phyloP scores from a whole-genome alignment of 495 filamentous ascomycete species.

The Haplographium delicatum region DNA sequence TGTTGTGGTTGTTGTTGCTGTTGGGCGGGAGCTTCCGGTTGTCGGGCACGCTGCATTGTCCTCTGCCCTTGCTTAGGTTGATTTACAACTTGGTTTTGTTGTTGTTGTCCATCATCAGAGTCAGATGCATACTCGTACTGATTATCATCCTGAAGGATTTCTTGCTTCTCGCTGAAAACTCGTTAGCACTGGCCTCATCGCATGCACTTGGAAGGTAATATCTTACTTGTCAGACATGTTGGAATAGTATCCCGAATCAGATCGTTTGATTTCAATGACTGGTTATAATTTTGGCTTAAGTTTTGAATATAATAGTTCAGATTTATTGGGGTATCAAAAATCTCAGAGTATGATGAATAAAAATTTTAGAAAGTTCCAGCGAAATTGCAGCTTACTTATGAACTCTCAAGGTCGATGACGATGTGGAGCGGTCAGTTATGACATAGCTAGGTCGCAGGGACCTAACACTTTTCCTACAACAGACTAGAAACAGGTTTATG shows the following conservation, averaged over 20 bases:
- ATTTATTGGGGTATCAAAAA: not conserved
- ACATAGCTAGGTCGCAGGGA: not conserved
- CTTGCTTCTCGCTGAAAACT: constrained; percentile 16
- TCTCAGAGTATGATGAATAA: no score
- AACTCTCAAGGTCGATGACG: not conserved
- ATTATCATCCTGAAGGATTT: constrained; percentile 10
- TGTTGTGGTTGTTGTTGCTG: not conserved
- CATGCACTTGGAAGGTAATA: not conserved
- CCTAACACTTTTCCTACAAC: not conserved
- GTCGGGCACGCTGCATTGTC: constrained; percentile 22
- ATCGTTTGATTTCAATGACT: no score
- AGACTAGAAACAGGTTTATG: not conserved
- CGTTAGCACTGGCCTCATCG: not conserved
- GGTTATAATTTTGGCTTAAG: no score
- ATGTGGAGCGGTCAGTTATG: not conserved
- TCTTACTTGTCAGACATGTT: constrained; percentile 17
- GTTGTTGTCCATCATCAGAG: constrained; percentile 24
- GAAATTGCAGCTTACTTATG: not conserved
- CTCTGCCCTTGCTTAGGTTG: constrained; percentile 16
- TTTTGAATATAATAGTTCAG: no score
- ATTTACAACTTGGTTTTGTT: constrained; percentile 2
- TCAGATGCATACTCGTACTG: constrained; percentile 24
- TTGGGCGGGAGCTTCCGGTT: constrained; percentile 10
- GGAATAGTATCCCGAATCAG: not conserved
- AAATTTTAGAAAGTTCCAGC: no score